Percentiles rank a stretch among this genome's conserved stretches.
These are phyloP conservation scores for Zopfia rhizophila DNA, from an alignment of 2,329 filamentous ascomycete genomes.

Conservation along the genomic window DNA sequence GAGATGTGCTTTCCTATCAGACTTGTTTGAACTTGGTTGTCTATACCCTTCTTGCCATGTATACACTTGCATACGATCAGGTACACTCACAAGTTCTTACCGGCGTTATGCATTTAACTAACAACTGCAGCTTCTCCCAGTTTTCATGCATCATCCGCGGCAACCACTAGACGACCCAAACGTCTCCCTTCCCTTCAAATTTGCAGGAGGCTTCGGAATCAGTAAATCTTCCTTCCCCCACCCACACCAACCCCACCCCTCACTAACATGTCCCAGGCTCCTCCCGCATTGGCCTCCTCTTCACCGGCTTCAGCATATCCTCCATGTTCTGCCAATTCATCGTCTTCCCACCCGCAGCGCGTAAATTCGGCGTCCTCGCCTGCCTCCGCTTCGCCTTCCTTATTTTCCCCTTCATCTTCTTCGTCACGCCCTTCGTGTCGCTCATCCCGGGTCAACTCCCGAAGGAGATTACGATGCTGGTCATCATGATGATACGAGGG, in stretches of 20 bases:
- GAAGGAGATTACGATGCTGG: constrained; percentile 71
- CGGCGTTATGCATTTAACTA: constrained; percentile 9
- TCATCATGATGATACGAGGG: constrained; percentile 78
- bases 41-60: constrained; percentile 84
- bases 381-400: constrained; percentile 76
- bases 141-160: constrained; percentile 83
- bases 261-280: constrained; percentile 60
- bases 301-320: constrained; percentile 81
- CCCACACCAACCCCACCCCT: background rate
- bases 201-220: constrained; percentile 82
- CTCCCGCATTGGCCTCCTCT: constrained; percentile 82
- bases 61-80: constrained; percentile 87
- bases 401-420: constrained; percentile 78
- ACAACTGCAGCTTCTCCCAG: constrained; percentile 70
- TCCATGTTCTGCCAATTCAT: constrained; percentile 88
- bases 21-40: constrained; percentile 78
- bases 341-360: constrained; percentile 80
- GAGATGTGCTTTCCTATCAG: constrained; percentile 77
- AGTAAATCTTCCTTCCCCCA: constrained; percentile 41
- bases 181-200: constrained; percentile 78
- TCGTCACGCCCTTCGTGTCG: constrained; percentile 83
- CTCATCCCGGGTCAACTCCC: constrained; percentile 63
- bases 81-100: constrained; percentile 22
- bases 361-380: constrained; percentile 75
- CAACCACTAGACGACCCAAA: constrained; percentile 64